phyloP scores from a whole-genome alignment of 139 green algal genomes.

The Coccomyxa sp. region DNA sequence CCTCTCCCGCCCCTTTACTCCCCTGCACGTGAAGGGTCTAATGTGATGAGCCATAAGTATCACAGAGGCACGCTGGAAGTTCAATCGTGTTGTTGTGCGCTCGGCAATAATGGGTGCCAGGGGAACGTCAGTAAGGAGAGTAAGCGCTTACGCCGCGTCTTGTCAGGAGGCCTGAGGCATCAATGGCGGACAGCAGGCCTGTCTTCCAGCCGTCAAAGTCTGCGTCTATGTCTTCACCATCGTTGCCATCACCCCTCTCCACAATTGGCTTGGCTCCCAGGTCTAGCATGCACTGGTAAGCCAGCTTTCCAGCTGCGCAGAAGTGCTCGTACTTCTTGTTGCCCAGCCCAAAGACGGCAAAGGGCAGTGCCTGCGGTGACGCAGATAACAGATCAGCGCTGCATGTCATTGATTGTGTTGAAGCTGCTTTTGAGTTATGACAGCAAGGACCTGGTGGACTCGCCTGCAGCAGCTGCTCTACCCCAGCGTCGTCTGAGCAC shows the following conservation, averaged over 20 bases:
- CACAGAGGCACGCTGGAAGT: too few relatives aligned
- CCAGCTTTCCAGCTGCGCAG: slow-evolving; percentile 75
- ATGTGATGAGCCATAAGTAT: too few relatives aligned
- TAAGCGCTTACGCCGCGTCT: slow-evolving; percentile 9
- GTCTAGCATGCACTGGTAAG: slow-evolving; percentile 62
- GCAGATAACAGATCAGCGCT: not conserved
- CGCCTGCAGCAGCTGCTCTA: too few relatives aligned
- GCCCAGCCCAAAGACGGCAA: slow-evolving; percentile 91
- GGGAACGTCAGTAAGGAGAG: too few relatives aligned
- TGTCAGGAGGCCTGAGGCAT: slow-evolving; percentile 24
- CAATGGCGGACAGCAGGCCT: slow-evolving; percentile 58
- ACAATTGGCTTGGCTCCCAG: slow-evolving; percentile 68
- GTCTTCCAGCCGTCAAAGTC: slow-evolving; percentile 88
- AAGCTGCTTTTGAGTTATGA: too few relatives aligned
- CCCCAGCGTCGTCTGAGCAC: too few relatives aligned
- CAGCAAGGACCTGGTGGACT: too few relatives aligned
- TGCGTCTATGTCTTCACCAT: slow-evolving; percentile 89
- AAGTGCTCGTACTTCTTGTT: slow-evolving; percentile 99
- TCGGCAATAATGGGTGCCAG: too few relatives aligned
- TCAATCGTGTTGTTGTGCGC: too few relatives aligned
- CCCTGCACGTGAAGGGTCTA: too few relatives aligned
- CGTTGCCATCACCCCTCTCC: slow-evolving; percentile 78
- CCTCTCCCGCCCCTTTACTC: too few relatives aligned
- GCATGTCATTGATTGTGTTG: too few relatives aligned
- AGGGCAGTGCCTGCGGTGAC: slow-evolving; percentile 59